Evolutionary conservation across 2,329 filamentous ascomycete genomes (phyloP).

Genomic region (Phoma sp.): DNA sequence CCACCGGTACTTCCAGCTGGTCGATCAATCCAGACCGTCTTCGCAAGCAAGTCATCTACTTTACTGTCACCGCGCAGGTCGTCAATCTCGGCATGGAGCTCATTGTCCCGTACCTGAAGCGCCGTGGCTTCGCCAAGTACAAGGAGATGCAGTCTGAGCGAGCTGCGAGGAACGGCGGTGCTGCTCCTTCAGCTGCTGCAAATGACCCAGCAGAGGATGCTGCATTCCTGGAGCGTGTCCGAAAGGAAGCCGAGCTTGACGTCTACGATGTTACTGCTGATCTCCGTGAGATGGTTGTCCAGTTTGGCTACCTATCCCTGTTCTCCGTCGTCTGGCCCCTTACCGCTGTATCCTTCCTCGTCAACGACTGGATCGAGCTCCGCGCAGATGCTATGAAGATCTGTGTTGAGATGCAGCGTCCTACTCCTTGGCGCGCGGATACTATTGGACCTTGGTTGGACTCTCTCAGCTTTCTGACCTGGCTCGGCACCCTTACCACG

Average conservation of each 20-base stretch:
- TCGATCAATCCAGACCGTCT: conserved; percentile 83
- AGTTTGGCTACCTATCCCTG: conserved; percentile 83
- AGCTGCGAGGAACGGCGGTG: conserved; percentile 62
- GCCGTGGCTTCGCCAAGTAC: conserved; percentile 77
- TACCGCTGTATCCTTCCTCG: conserved; percentile 84
- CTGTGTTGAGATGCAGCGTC: conserved; percentile 84
- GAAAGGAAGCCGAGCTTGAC: conserved; percentile 80
- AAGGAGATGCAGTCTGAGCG: conserved; percentile 72
- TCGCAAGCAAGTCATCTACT: conserved; percentile 92
- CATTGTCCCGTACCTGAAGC: conserved; percentile 83
- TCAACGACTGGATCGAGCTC: conserved; percentile 97
- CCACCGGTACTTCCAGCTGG: conserved; percentile 64
- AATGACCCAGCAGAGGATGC: conserved; percentile 79
- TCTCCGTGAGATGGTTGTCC: conserved; percentile 71
- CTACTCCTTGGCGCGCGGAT: conserved; percentile 87
- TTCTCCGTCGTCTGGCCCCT: conserved; percentile 96
- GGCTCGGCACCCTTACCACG: conserved; percentile 88
- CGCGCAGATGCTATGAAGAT: conserved; percentile 95
- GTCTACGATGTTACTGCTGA: conserved; percentile 90
- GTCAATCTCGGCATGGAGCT: conserved; percentile 87
- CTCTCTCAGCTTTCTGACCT: conserved; percentile 85
- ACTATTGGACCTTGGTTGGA: conserved; percentile 94
- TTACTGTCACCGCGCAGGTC: conserved; percentile 91
- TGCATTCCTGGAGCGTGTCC: conserved; percentile 79
- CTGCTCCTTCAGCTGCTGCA: conserved; percentile 55